Evolutionary conservation across 2,329 filamentous ascomycete species (phyloP).

Genomic region (Ceratocystiopsis sp.): DNA sequence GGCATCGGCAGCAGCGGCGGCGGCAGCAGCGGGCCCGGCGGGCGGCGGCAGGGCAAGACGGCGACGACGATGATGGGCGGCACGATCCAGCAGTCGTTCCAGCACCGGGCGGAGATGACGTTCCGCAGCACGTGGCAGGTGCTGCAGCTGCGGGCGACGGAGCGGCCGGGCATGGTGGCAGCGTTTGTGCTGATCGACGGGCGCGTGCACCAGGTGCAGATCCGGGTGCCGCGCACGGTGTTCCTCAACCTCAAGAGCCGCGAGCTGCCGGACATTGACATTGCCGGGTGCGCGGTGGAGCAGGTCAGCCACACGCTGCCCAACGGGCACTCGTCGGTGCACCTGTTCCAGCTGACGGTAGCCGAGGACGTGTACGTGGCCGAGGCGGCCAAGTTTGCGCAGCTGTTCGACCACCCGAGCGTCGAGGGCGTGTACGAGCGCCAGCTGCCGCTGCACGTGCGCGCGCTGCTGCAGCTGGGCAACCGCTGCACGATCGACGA

Average conservation of each 20-base stretch:
- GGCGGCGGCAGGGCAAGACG: conserved; percentile 9
- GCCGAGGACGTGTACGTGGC: conserved; percentile 74
- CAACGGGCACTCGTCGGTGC: conserved; percentile 83
- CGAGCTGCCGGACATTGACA: conserved; percentile 74
- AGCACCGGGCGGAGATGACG: conserved; percentile 77
- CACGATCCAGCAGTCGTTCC: conserved; percentile 56
- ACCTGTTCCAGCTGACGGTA: conserved; percentile 88
- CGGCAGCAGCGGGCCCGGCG: background rate
- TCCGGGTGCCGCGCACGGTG: conserved; percentile 76
- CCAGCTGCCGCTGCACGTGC: conserved; percentile 70
- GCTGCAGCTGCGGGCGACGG: conserved; percentile 67
- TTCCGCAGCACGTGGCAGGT: conserved; percentile 94
- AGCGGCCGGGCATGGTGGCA: conserved; percentile 69
- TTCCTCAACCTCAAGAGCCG: conserved; percentile 84
- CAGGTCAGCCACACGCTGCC: conserved; percentile 88
- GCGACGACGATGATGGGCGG: conserved; percentile 24
- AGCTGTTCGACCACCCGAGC: conserved; percentile 79
- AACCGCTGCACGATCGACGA: conserved; percentile 90
- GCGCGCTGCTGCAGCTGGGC: conserved; percentile 77
- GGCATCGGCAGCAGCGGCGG: conserved; percentile 23
- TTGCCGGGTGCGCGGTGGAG: conserved; percentile 74
- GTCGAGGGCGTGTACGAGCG: conserved; percentile 97
- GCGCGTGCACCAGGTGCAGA: conserved; percentile 74
- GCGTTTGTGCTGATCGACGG: conserved; percentile 87
- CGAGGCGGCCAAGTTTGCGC: conserved; percentile 65